phyloP scores from a whole-genome alignment of 306 rosid species.

The Corylus heterophylla region DNA sequence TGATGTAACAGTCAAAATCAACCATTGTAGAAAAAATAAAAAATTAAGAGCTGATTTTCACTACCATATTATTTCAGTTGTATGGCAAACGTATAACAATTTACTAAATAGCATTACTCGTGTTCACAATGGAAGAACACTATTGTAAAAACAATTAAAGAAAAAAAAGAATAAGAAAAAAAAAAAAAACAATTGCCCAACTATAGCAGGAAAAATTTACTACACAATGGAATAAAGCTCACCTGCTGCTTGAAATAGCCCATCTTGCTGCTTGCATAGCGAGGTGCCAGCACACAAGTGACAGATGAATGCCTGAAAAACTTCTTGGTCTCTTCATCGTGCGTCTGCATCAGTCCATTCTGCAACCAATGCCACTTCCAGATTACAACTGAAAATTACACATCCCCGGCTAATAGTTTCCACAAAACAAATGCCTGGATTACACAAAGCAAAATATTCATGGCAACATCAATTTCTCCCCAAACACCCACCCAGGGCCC shows the following conservation, averaged over 20 bases:
- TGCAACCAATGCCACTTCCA: slow-evolving; percentile 37
- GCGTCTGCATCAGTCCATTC: slow-evolving; percentile 86
- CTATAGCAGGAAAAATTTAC: background rate
- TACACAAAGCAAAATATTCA: background rate
- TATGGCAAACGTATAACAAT: too few relatives aligned
- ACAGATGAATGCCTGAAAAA: slow-evolving; percentile 96
- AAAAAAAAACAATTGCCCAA: background rate
- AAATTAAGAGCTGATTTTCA: too few relatives aligned
- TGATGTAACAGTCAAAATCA: too few relatives aligned
- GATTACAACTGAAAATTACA: slow-evolving; percentile 21
- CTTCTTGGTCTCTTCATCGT: slow-evolving; percentile 81
- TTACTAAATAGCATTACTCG: too few relatives aligned
- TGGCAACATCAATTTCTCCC: background rate
- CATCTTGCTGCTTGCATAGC: slow-evolving; percentile 78
- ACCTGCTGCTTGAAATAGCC: slow-evolving; percentile 77
- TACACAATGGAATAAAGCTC: slow-evolving; percentile 23
- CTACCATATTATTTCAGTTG: too few relatives aligned
- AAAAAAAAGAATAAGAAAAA: too few relatives aligned
- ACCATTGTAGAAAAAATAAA: too few relatives aligned
- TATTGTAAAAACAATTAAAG: background rate
- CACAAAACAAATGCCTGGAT: background rate
- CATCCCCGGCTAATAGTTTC: background rate
- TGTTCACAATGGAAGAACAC: background rate
- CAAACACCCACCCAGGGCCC: background rate
- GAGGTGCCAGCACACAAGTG: slow-evolving; percentile 77